Evolutionary conservation across 768 basidiomycete genomes (phyloP).

Genomic region (Tylopilus vinaceipallidus): DNA sequence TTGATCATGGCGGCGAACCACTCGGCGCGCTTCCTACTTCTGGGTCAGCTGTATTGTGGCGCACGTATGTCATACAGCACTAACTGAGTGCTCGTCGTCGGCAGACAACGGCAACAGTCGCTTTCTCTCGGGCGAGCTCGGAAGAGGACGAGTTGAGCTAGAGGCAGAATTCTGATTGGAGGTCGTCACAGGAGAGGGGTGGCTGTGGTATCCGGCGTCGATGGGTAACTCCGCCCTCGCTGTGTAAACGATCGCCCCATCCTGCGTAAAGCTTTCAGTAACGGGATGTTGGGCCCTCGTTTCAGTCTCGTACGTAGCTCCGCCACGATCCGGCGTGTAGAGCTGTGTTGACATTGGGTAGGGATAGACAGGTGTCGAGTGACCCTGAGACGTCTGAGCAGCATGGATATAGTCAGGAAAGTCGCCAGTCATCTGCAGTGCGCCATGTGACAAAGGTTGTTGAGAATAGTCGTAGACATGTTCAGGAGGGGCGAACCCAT

Average conservation of each 20-base stretch:
- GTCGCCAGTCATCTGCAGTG: background rate
- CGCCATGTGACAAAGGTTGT: background rate
- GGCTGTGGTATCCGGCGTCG: slow-evolving; percentile 17
- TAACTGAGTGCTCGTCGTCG: slow-evolving; percentile 9
- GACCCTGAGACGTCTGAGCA: slow-evolving; percentile 1
- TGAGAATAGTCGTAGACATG: background rate
- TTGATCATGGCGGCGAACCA: slow-evolving; percentile 15
- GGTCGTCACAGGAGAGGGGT: slow-evolving; percentile 16
- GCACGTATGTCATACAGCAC: slow-evolving; percentile 9
- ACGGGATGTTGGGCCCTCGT: background rate
- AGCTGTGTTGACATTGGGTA: background rate
- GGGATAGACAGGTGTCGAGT: background rate
- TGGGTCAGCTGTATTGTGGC: slow-evolving; percentile 17
- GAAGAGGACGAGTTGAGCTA: slow-evolving; percentile 10
- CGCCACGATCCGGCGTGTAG: background rate
- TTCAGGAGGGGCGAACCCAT: background rate
- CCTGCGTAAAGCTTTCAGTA: background rate
- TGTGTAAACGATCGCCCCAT: slow-evolving; percentile 7
- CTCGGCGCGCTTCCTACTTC: slow-evolving; percentile 17
- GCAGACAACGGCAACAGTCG: slow-evolving; percentile 8
- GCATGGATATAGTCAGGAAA: background rate
- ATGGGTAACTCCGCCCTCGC: background rate
- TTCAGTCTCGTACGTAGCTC: background rate
- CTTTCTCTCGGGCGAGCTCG: slow-evolving; percentile 22
- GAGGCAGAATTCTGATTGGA: slow-evolving; percentile 5